Conservation (phyloP, 257 asterid genomes). For the Fraxinus cuspidata region DNA sequence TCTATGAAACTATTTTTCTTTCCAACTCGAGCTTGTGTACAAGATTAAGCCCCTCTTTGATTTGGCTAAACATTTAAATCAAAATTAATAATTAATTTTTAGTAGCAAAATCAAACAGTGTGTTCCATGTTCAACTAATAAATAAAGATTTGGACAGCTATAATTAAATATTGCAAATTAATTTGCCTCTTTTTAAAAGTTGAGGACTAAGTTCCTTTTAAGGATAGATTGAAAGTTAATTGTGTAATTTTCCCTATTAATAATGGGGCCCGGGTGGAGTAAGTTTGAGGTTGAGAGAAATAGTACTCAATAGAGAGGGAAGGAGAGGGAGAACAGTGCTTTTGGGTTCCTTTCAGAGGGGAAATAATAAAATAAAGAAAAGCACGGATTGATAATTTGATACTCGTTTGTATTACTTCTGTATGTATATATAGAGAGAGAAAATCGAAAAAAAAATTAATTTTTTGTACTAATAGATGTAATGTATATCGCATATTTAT, state of each 20-base stretch:
- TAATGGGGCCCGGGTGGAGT: background rate
- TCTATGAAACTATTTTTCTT: no score
- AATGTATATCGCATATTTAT: slow-evolving; percentile 5
- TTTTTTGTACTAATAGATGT: background rate
- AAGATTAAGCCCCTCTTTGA: no score
- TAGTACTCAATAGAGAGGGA: background rate
- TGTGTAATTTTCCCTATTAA: background rate
- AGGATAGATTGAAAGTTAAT: background rate
- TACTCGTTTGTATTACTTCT: background rate
- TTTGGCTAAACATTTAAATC: no score
- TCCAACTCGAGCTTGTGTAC: no score
- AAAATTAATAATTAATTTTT: no score
- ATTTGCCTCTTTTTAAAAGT: background rate
- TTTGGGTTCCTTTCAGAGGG: background rate
- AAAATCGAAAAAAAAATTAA: background rate
- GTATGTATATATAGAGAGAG: background rate
- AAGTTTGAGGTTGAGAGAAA: background rate
- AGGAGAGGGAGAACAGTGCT: background rate
- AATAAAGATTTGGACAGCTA: no score
- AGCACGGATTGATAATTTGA: background rate
- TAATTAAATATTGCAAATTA: background rate
- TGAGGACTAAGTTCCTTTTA: background rate
- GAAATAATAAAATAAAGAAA: background rate
- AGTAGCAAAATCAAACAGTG: no score
- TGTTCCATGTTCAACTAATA: no score